Evolutionary conservation across 2,329 filamentous ascomycete genomes (phyloP), one percentile per base, ranked within the genome.

Genomic region (Emmonsiellopsis sp.): DNA sequence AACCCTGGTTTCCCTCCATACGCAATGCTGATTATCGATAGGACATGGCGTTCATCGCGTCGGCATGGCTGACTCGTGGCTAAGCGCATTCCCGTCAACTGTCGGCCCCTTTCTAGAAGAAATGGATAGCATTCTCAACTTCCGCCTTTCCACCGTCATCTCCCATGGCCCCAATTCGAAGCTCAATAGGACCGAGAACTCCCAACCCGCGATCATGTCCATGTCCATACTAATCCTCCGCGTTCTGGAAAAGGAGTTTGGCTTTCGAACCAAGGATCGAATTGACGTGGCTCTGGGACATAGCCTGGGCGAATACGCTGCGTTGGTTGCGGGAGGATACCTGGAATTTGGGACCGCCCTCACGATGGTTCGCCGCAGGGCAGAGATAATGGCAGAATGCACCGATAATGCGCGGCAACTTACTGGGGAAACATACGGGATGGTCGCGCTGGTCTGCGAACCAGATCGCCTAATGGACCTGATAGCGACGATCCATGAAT

Each of bases 131-230:
- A 81, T 82, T 30, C 79, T 95, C 63, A 81, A 85, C 61, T 83
- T 85, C 64, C 84, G 84, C 58, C 79, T 97, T 54, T 90, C 88
- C 40, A 76, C 79, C 30, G 79, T 92, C 55, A 95, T 96, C 61
- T 83, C 85, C 55, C 76, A 87, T 31, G 91, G 92, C 0, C 87
- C 92, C 1, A 88, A 87, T 61, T 83, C 82, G 53, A 73, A 78
- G 50, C 81, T 97, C 53, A 94, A 88, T 41, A 80, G 82, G 54
- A 96, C 92, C 4, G 82, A 87, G 59, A 91, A 95, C 67, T 87
- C 92, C 3, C 92, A 97, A 70, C 92, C 92, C 1, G 91, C 92
- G 62, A 95, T 96, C 70, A 95, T 97, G 89, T 89, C 90, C 11
- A 93, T 89, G 3, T 94, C 89, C 31, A 84, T 96, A 65, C 80